Evolutionary conservation across 495 filamentous ascomycete genomes (phyloP), one percentile per base, ranked within the genome.

Genomic region (Hyaloscypha finlandica): DNA sequence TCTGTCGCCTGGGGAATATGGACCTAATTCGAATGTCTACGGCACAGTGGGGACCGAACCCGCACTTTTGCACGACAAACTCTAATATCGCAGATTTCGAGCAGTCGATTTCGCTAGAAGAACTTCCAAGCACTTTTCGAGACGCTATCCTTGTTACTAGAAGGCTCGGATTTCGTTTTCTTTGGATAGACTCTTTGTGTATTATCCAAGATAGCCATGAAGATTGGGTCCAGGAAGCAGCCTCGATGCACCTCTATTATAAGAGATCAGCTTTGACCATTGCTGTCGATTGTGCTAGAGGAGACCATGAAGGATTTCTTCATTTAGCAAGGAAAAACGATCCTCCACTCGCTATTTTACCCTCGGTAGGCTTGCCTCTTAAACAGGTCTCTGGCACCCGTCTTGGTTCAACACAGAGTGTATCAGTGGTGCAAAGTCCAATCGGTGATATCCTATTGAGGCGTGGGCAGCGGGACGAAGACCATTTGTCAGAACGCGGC

Each of bases 121-220:
- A 48, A 1, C 42, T 48, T 48, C 42, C 42, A 12, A 12, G 11
- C 1, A 48, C 42, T 25, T 25, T 25, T 25, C 25, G 2, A 25
- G 25, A 25, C 25, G 25, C 25, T 25, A 25, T 25, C 25, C 42
- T 48, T 48, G 42, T 48, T 1, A 2, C 42, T 48, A 11, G 42
- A 2, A 48, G n/a, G 1, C 42, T 48, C 42, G 42, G 42, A n/a
- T 48, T 12, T n/a, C 42, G n/a, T 1, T 48, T 48, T n/a, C n/a
- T 48, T 11, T 48, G 42, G 42, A 48, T 48, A 12, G 42, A 48
- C 42, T 48, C 42, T 1, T n/a, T 48, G 42, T 48, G 42, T 48
- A 48, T 48, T 48, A n/a, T 48, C n/a, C 42, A 48, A 48, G 42
- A 48, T 48, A n/a, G n/a, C 42, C 42, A 48, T 11, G 42, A 48